Evolutionary conservation across 306 rosid genomes (phyloP).

Genomic region (Cucurbita argyrosperma): DNA sequence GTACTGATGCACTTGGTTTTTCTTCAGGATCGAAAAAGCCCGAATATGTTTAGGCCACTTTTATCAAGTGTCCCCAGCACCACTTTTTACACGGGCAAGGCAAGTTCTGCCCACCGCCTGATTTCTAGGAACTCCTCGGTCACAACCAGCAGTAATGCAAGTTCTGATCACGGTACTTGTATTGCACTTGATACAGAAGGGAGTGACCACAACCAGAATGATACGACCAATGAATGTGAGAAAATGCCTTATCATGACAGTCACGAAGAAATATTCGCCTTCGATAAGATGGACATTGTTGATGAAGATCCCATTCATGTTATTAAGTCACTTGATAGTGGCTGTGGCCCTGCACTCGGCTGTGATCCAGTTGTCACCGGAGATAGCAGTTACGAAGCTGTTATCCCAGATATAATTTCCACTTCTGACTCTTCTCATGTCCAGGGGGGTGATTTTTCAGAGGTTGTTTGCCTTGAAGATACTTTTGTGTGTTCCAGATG

Average conservation of each 20-base stretch:
- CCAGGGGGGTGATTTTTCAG: constrained; percentile 23
- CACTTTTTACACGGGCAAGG: constrained; percentile 53
- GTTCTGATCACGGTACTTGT: constrained; percentile 46
- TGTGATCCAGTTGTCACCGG: constrained; percentile 16
- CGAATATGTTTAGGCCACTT: constrained; percentile 86
- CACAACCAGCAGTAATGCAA: constrained; percentile 67
- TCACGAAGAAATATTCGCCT: constrained; percentile 54
- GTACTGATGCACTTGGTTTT: constrained; percentile 5
- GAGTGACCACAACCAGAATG: constrained; percentile 53
- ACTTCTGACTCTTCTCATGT: constrained; percentile 25
- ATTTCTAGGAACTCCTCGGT: constrained; percentile 65
- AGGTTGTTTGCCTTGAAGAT: constrained; percentile 22
- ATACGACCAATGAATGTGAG: constrained; percentile 38
- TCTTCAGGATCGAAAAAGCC: constrained; percentile 64
- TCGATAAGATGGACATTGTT: constrained; percentile 54
- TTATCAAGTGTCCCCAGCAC: constrained; percentile 81
- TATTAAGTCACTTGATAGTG: constrained; percentile 19
- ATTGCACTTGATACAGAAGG: constrained; percentile 43
- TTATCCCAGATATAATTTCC: constrained; percentile 19
- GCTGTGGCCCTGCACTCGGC: constrained; percentile 15
- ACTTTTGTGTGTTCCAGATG: constrained; percentile 40
- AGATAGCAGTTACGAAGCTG: constrained; percentile 17
- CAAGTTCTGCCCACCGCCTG: constrained; percentile 45
- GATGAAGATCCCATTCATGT: constrained; percentile 24
- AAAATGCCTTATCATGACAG: constrained; percentile 34